These are phyloP conservation scores for Ganoderma sinense DNA, from an alignment of 1,284 basidiomycete genomes.

Conservation along the genomic window DNA sequence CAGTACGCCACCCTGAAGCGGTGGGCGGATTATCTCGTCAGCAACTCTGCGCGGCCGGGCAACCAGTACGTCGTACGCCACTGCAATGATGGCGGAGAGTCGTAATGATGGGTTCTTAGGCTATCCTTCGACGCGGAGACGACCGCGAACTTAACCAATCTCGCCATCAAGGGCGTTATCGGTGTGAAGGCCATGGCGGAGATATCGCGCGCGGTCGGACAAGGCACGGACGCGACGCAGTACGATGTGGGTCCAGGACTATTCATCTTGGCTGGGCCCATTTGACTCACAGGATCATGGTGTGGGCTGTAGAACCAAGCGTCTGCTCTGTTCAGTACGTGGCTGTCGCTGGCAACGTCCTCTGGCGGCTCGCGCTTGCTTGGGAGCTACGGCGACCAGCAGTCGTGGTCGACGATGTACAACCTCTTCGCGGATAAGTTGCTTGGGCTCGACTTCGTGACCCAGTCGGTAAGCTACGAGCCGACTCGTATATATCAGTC, in stretches of 20 bases:
- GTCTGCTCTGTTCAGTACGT: conserved; percentile 31
- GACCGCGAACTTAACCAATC: conserved; percentile 67
- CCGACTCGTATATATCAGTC: neutral
- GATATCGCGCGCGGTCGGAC: conserved; percentile 59
- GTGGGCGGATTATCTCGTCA: conserved; percentile 73
- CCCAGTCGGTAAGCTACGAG: conserved; percentile 27
- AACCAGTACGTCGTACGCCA: conserved; percentile 49
- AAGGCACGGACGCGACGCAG: conserved; percentile 51
- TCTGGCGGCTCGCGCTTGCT: conserved; percentile 42
- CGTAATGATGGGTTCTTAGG: conserved; percentile 38
- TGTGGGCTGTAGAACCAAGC: conserved; percentile 8
- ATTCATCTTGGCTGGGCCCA: neutral
- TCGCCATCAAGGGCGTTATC: conserved; percentile 76
- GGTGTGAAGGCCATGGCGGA: conserved; percentile 73
- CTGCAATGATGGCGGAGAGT: neutral
- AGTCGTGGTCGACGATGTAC: conserved; percentile 67
- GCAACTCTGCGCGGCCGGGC: conserved; percentile 60
- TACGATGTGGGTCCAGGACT: conserved; percentile 52
- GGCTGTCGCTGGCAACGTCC: conserved; percentile 45
- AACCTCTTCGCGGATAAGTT: conserved; percentile 73
- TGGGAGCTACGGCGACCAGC: conserved; percentile 51
- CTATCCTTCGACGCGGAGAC: conserved; percentile 58
- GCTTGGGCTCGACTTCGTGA: conserved; percentile 41
- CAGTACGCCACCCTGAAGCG: conserved; percentile 64
- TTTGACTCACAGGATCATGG: conserved; percentile 19